These are phyloP conservation scores for Hibiscus tridactylites DNA, from an alignment of 345 rosid species.

Conservation along the genomic window DNA sequence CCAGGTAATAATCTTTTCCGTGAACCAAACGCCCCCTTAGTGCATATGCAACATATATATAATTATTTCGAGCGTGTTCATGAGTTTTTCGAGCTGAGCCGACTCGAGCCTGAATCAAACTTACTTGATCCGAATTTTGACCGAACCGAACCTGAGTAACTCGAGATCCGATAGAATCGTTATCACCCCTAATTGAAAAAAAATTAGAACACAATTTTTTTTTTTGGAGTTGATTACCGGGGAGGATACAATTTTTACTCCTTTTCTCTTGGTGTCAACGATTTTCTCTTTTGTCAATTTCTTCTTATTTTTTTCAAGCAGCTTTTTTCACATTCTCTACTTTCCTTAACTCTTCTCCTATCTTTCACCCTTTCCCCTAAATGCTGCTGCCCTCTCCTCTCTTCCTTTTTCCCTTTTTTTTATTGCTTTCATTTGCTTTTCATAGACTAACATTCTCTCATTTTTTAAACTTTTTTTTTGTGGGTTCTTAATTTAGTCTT, in stretches of 20 bases:
- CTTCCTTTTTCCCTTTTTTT: neutral
- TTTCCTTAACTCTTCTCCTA: neutral
- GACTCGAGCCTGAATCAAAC: no score
- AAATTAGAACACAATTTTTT: no score
- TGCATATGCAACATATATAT: no score
- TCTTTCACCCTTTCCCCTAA: neutral
- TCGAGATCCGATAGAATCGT: no score
- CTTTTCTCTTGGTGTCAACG: neutral
- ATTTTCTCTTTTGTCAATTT: constrained; percentile 3
- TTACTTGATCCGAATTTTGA: no score
- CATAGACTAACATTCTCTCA: neutral
- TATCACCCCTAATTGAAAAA: no score
- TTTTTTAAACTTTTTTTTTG: constrained; percentile 6
- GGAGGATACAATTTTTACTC: neutral
- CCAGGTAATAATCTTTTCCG: no score
- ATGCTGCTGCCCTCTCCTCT: neutral
- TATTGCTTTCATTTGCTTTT: neutral
- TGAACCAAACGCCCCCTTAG: no score
- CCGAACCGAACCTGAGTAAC: no score
- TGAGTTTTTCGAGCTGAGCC: no score
- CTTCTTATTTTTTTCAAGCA: neutral
- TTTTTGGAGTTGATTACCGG: neutral
- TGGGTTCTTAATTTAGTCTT: neutral
- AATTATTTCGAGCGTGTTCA: no score
- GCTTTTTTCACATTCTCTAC: neutral